Conservation (phyloP, 2,329 filamentous ascomycete genomes). For the Zymoseptoria passerinii region DNA sequence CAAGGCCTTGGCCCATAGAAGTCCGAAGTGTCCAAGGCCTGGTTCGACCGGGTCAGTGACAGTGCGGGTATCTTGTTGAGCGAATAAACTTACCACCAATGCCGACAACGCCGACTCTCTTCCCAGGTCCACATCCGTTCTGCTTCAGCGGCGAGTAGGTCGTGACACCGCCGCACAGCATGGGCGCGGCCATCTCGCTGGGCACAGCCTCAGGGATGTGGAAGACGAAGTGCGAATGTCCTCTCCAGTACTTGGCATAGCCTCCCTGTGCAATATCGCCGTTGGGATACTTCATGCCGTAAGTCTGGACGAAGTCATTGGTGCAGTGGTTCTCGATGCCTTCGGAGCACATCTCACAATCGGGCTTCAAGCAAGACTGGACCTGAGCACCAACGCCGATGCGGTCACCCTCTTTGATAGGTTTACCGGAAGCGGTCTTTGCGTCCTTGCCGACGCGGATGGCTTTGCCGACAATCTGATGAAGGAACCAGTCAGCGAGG, state of each 20-base stretch:
- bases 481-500: constrained; percentile 17
- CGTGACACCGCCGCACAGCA: constrained; percentile 71
- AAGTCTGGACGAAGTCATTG: constrained; percentile 16
- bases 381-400: constrained; percentile 45
- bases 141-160: constrained; percentile 60
- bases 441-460: constrained; percentile 26
- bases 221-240: constrained; percentile 45
- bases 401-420: constrained; percentile 31
- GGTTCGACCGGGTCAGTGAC: too few relatives aligned
- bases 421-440: constrained; percentile 13
- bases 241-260: constrained; percentile 45
- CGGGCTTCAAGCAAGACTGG: constrained; percentile 37
- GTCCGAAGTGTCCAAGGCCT: constrained; percentile 49
- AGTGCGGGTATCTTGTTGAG: constrained; percentile 22
- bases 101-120: constrained; percentile 62
- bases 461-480: constrained; percentile 28
- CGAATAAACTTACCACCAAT: constrained; percentile 51
- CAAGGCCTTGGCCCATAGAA: constrained; percentile 62
- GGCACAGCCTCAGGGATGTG: constrained; percentile 44
- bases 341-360: constrained; percentile 46
- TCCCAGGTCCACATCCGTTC: constrained; percentile 60
- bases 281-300: constrained; percentile 14
- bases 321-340: constrained; percentile 39
- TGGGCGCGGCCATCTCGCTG: constrained; percentile 51
- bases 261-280: constrained; percentile 47